Base-by-base conservation (phyloP, 1,284 basidiomycete species). In the Vanrija pseudolonga region DNA sequence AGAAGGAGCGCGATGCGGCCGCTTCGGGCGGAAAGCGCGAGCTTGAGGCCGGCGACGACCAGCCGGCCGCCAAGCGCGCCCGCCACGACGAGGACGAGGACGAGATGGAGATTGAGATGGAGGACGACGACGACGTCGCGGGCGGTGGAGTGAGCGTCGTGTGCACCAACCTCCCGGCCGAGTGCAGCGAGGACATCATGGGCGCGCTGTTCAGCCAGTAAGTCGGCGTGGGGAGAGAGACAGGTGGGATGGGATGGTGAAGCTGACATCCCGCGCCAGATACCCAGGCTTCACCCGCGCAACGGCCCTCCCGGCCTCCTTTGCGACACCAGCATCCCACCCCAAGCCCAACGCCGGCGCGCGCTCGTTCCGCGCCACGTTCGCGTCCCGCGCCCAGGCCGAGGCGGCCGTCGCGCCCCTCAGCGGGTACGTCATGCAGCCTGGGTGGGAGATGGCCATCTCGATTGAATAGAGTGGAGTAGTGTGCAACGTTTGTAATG, bases 1-100 rank as follows among this genome's bases (percentile, higher is more conserved):
- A 90, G 74, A 78, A 86, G 71, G 87, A 73, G 55, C 74, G 74
- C 51, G 71, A 87, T 47, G 86, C 85, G 50, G 84, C 82, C n/a
- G 53, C n/a, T n/a, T n/a, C 61, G 47, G 32, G 9, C 32, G 32
- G 32, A 4, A 83, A 81, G 58, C 81, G 83, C 39, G 78, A 77
- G 26, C 63, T 80, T 14, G 89, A 89, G 70, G 32, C 12, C 32
- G 88, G 51, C 9, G 69, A 88, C 70, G 58, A n/a, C n/a, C n/a
- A 51, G 37, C 65, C 53, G n/a, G 65, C 68, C 39, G 59, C 51
- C 9, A 77, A 72, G 63, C 59, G 64, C 40, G 12, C 12, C 9
- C 32, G 53, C 39, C 17, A 69, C 63, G 56, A 40, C n/a, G 73
- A 64, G 28, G 69, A 72, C 5, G 69, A 69, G 28, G 67, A 72